Evolutionary conservation across 257 asterid species (phyloP).

Genomic region (Leonotis leonurus): DNA sequence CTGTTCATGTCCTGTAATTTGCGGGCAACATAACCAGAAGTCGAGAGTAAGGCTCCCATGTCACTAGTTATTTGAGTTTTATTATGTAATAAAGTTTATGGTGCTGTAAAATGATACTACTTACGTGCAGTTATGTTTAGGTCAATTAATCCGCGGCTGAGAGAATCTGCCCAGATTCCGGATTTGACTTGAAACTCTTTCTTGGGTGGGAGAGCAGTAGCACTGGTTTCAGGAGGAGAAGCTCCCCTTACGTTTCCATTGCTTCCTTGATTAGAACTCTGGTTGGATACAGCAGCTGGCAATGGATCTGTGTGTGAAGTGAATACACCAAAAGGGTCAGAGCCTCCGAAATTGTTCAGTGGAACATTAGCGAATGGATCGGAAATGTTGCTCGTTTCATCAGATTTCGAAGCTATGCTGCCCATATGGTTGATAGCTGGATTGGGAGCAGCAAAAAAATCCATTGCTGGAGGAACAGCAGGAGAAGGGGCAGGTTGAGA

Average conservation of each 20-base stretch:
- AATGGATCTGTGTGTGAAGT: slow-evolving; percentile 39
- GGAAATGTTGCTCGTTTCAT: slow-evolving; percentile 26
- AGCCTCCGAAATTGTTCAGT: slow-evolving; percentile 53
- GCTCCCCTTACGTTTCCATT: slow-evolving; percentile 29
- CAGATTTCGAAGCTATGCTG: slow-evolving; percentile 30
- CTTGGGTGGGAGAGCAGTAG: slow-evolving; percentile 26
- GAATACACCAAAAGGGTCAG: slow-evolving; percentile 67
- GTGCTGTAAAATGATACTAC: slow-evolving; percentile 35
- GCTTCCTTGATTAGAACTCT: slow-evolving; percentile 31
- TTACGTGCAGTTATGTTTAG: slow-evolving; percentile 82
- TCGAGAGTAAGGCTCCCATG: not conserved
- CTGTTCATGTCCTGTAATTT: not conserved
- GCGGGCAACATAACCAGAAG: no score
- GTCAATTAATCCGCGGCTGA: slow-evolving; percentile 92
- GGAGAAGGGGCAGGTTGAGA: slow-evolving; percentile 52
- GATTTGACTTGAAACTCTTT: slow-evolving; percentile 81
- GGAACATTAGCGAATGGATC: slow-evolving; percentile 89
- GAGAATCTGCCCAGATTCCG: slow-evolving; percentile 96
- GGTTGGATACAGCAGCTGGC: slow-evolving; percentile 24
- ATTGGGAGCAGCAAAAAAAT: slow-evolving; percentile 60
- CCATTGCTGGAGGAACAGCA: slow-evolving; percentile 44
- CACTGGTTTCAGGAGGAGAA: slow-evolving; percentile 27
- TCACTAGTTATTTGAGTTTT: no score
- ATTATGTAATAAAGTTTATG: not conserved
- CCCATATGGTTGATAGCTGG: slow-evolving; percentile 35